Evolutionary conservation across 2,329 filamentous ascomycete genomes (phyloP).

Genomic region (Fusarium caatingaense): DNA sequence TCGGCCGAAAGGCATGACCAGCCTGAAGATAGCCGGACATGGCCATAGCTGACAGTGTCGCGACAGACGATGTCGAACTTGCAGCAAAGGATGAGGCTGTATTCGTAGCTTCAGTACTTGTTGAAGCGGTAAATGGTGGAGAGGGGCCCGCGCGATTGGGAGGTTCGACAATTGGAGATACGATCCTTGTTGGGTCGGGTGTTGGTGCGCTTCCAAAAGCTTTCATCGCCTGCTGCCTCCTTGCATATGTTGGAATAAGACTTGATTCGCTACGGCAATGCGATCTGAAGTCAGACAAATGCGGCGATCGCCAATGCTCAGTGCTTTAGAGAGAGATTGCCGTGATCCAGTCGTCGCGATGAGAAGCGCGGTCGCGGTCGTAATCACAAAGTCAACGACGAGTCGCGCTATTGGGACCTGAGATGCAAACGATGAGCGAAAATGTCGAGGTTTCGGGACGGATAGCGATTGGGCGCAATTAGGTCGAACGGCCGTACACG

Average conservation of each 20-base stretch:
- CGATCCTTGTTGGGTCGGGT: slow-evolving; percentile 42
- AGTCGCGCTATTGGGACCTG: not conserved
- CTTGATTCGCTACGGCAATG: slow-evolving; percentile 33
- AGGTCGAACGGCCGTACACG: not conserved
- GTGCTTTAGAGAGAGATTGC: slow-evolving; percentile 21
- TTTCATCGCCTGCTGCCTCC: slow-evolving; percentile 48
- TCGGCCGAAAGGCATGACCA: slow-evolving; percentile 50
- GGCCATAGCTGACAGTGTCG: slow-evolving; percentile 54
- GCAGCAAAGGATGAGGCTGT: slow-evolving; percentile 4
- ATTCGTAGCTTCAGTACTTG: slow-evolving; percentile 11
- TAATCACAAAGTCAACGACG: slow-evolving; percentile 1
- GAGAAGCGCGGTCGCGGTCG: slow-evolving; percentile 22
- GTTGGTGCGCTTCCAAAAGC: slow-evolving; percentile 23
- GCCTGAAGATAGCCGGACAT: slow-evolving; percentile 55
- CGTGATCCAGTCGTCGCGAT: slow-evolving; percentile 33
- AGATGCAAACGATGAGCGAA: not conserved
- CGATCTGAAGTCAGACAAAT: slow-evolving; percentile 34
- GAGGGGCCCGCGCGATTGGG: slow-evolving; percentile 51
- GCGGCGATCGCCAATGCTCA: slow-evolving; percentile 41
- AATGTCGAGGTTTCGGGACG: not conserved
- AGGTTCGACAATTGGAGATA: slow-evolving; percentile 42
- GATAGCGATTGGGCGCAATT: not conserved
- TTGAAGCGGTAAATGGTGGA: slow-evolving; percentile 42
- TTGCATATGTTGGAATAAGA: slow-evolving; percentile 46
- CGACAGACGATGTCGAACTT: slow-evolving; percentile 4